Evolutionary conservation across 1,284 basidiomycete species (phyloP).

Genomic region (Naganishia liquefaciens): DNA sequence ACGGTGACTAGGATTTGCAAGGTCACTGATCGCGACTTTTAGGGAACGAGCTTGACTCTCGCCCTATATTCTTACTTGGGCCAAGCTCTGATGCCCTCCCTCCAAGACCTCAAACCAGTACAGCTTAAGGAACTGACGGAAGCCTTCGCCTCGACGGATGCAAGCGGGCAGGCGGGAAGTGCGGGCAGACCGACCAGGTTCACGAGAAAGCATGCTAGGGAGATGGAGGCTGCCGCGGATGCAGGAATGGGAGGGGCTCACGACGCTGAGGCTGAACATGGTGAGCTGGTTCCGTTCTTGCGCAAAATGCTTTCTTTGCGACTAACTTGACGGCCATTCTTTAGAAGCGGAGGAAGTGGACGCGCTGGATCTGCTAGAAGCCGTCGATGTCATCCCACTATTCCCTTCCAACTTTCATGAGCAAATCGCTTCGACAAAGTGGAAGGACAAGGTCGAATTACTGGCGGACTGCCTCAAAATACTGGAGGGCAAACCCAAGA

Average conservation of each 20-base stretch:
- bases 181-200: constrained; percentile 73
- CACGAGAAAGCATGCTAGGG: constrained; percentile 76
- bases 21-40: background rate
- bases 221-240: constrained; percentile 61
- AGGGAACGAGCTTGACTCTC: constrained; percentile 72
- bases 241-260: constrained; percentile 55
- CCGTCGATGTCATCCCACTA: constrained; percentile 73
- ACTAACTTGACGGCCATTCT: constrained; percentile 3
- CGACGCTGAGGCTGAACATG: constrained; percentile 49
- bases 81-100: constrained; percentile 77
- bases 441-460: constrained; percentile 96
- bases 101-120: constrained; percentile 95
- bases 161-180: constrained; percentile 78
- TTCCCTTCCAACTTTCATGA: constrained; percentile 74
- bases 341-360: constrained; percentile 61
- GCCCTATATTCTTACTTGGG: constrained; percentile 87
- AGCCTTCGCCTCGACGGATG: constrained; percentile 80
- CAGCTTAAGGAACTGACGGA: constrained; percentile 96
- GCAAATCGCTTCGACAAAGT: constrained; percentile 83
- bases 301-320: background rate
- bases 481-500: constrained; percentile 64
- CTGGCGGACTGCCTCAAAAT: constrained; percentile 79
- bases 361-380: constrained; percentile 79
- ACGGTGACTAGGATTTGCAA: background rate
- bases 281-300: constrained; percentile 31